Base-by-base conservation (phyloP, 2,329 filamentous ascomycete genomes). In the Camptophora hylomeconis region DNA sequence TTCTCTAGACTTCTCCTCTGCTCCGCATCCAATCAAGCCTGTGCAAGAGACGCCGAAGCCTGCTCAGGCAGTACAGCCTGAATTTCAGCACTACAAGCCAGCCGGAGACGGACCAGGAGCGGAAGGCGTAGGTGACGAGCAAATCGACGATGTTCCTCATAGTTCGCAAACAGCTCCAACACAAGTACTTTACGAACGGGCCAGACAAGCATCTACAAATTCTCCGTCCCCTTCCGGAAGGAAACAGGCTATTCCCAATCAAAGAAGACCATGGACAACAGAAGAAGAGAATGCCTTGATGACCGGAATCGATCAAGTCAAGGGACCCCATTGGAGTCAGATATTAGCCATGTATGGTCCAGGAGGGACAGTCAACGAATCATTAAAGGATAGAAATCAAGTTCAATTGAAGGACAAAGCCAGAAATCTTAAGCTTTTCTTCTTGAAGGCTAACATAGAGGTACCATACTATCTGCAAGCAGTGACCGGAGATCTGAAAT, bases 241-340 rank as follows among this genome's bases (percentile, higher is more conserved):
- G 27, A 60, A 66, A 32, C 59, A 63, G 1, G 65, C 65, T 7
- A 49, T 64, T 7, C 67, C 66, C 4, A 68, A 60, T 29, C 64
- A 69, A 44, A 69, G 84, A 17, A 70, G 84, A 16, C 82, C 84
- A 0, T 93, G 84, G 84, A 82, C 78, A 1, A 75, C 79, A 3
- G 81, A 89, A 39, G 84, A 93, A 54, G 84, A 93, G 49, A 83
- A 84, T 51, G 83, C 84, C 0, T 63, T 93, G 11, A 87, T 93
- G 77, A 72, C 79, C 26, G 84, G 84, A 1, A 69, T 93, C 3
- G 84, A 92, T 47, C 73, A 79, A 50, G 84, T 93, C 25, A 84
- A 86, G 49, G 84, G 84, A 0, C 84, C 84, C 11, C 83, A 93
- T 46, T 93, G 84, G 84, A 87, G 80, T 42, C 83, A 92, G 49